Evolutionary conservation across 306 rosid species (phyloP), one percentile per base, ranked within the genome.

Genomic region (Pueraria montana): DNA sequence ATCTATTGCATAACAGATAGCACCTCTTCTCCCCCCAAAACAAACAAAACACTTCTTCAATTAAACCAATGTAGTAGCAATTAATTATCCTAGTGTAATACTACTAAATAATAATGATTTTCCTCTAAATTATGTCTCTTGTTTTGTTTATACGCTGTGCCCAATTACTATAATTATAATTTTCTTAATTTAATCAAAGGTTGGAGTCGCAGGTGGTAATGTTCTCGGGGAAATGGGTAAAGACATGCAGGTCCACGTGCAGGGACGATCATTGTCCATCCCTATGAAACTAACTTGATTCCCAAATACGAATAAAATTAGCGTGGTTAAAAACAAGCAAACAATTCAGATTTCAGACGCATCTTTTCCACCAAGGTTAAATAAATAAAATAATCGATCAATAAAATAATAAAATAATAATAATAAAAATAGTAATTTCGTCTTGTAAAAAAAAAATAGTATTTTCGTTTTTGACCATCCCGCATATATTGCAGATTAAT

Each of bases 231-330:
- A 86, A 79, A 84, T 70, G 82, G 50, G 18, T 79, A 69, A 72
- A 42, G 85, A 77, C 86, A 86, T 74, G 79, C 79, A 86, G 79
- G 76, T 72, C 90, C 92, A 89, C 89, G 88, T 87, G 93, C 86
- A 70, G 75, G 65, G 84, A 50, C 62, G 86, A 89, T 72, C 71
- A 73, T 79, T 68, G 84, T 82, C 91, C 87, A 83, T 79, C 89
- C 83, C 84, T 66, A 78, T 76, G 79, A 89, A 82, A 73, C 66
- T 79, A 70, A 74, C 43, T 23, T 20, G 70, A 76, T 58, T 73
- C 50, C 67, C 12, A 6, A 50, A 50, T 32, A 8, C 32, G 20
- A 49, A 34, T 32, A 23, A 24, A 14, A 52, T 72, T n/a, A 14
- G 24, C 24, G 8, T 8, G 11, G 45, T n/a, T n/a, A n/a, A n/a